Conservation (phyloP, 192 early-diverging fungal species). For the Linnemannia hyalina region DNA sequence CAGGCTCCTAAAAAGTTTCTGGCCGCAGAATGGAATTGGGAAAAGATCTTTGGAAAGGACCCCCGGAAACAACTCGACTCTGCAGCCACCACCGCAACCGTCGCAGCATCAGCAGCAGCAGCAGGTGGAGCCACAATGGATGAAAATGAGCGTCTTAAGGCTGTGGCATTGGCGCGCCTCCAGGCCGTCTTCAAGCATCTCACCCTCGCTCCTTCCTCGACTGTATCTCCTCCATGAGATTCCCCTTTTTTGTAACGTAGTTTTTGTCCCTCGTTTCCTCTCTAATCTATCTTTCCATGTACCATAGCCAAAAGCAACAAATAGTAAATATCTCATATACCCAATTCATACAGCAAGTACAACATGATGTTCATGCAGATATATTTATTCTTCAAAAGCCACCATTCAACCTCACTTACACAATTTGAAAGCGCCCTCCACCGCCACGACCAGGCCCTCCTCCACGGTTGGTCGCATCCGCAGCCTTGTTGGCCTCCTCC, state of each 20-base stretch:
- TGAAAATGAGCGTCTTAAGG: conserved; percentile 30
- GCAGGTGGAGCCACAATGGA: not conserved
- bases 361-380: no score
- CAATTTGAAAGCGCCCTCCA: conserved; percentile 30
- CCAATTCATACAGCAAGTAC: no score
- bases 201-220: conserved; percentile 14
- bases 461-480: conserved; percentile 75
- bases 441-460: conserved; percentile 30
- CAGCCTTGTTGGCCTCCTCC: conserved; percentile 84
- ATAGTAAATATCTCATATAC: no score
- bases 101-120: conserved; percentile 9
- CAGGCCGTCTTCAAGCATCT: conserved; percentile 47
- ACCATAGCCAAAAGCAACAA: no score
- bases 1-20: not conserved
- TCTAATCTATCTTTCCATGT: not conserved
- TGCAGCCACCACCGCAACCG: not conserved
- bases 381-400: not conserved
- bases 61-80: conserved; percentile 23
- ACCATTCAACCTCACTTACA: not conserved
- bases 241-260: not conserved
- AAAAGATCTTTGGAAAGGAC: conserved; percentile 47
- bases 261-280: not conserved
- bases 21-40: conserved; percentile 55
- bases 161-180: conserved; percentile 42
- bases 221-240: not conserved